Conservation (phyloP, 805 yeast species). For the Candida sakaeoensis region DNA sequence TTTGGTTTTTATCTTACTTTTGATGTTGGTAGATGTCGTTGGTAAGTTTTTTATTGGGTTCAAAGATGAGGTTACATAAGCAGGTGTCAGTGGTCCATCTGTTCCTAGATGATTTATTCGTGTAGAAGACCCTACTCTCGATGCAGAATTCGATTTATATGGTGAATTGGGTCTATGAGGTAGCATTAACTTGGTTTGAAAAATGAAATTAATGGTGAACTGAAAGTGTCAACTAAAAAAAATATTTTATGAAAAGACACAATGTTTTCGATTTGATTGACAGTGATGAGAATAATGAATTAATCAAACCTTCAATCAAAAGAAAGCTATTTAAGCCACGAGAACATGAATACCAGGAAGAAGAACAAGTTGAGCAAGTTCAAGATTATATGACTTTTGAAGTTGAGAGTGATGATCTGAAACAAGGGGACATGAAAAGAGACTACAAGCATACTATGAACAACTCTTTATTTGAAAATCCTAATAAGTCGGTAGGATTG, state of each 20-base stretch:
- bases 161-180: conserved; percentile 26
- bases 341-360: background rate
- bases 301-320: background rate
- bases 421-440: background rate
- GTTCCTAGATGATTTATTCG: conserved; percentile 24
- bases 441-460: conserved; percentile 1
- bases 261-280: conserved; percentile 6
- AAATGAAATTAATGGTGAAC: too few species aligned
- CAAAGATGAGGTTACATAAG: conserved; percentile 35
- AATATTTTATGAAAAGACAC: conserved; percentile 3
- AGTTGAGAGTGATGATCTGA: conserved; percentile 2
- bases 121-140: conserved; percentile 33
- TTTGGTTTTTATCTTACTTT: conserved; percentile 15
- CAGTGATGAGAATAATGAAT: conserved; percentile 2
- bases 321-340: conserved; percentile 8
- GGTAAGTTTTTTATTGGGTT: conserved; percentile 34
- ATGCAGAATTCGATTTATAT: conserved; percentile 31
- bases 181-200: conserved; percentile 16
- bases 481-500: conserved; percentile 39
- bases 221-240: too few species aligned
- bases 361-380: background rate
- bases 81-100: conserved; percentile 15
- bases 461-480: conserved; percentile 3
- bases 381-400: conserved; percentile 14
- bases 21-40: conserved; percentile 15